Percentiles rank a stretch among this genome's conserved stretches.
phyloP scores from a whole-genome alignment of 495 filamentous ascomycete genomes.

The Aspergillus saccharolyticus region DNA sequence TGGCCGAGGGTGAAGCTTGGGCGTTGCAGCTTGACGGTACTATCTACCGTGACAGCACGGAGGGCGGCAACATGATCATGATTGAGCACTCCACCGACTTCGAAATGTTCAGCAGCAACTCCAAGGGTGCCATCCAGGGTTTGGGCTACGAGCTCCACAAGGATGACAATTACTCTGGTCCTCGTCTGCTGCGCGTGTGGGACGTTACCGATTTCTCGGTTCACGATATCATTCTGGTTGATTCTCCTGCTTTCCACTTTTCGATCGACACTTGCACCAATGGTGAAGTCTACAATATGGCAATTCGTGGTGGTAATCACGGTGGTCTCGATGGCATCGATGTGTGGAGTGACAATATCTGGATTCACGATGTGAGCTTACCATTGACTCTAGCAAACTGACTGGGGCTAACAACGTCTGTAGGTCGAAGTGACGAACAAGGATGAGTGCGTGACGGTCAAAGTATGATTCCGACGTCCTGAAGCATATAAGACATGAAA shows the following conservation, averaged over 20 bases:
- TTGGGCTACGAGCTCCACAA: constrained; percentile 43
- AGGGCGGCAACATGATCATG: constrained; percentile 47
- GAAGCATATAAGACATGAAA: background rate
- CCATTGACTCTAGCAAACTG: background rate
- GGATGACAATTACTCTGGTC: constrained; percentile 17
- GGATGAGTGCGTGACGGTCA: constrained; percentile 52
- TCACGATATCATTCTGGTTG: constrained; percentile 48
- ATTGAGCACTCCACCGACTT: constrained; percentile 46
- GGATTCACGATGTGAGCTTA: constrained; percentile 45
- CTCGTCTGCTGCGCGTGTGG: constrained; percentile 38
- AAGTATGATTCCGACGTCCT: constrained; percentile 23
- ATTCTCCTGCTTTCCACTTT: constrained; percentile 48
- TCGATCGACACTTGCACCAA: constrained; percentile 43
- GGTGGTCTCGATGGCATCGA: constrained; percentile 51
- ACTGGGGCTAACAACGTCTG: constrained; percentile 6
- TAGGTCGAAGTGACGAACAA: constrained; percentile 52
- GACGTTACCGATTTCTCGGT: constrained; percentile 43
- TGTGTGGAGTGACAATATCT: constrained; percentile 46
- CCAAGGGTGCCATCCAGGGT: constrained; percentile 47
- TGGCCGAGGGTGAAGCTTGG: constrained; percentile 35
- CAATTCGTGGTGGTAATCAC: constrained; percentile 45
- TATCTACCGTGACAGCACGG: constrained; percentile 41
- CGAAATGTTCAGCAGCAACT: constrained; percentile 46
- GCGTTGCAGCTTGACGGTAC: constrained; percentile 47
- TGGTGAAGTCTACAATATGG: constrained; percentile 50